A percentile compares a stretch with the other conserved stretches of the same genome.
Evolutionary conservation across 148 eudicot genomes (phyloP).

Genomic region (Spergularia bocconei): DNA sequence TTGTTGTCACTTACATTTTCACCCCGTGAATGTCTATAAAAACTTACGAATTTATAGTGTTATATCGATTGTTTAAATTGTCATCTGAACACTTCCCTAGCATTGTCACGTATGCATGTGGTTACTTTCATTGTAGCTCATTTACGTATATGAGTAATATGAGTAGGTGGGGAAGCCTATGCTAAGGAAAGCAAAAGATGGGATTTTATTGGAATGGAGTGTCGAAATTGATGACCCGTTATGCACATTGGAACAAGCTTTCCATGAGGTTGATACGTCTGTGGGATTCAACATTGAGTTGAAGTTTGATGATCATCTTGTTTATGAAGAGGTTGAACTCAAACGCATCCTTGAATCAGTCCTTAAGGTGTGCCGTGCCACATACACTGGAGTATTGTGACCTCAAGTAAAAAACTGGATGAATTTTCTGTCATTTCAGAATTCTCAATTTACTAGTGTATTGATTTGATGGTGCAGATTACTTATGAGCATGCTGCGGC

Average conservation of each 20-base stretch:
- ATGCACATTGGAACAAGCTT: conserved; percentile 50
- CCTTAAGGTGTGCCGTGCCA: conserved; percentile 21
- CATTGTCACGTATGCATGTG: no score
- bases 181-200: conserved; percentile 40
- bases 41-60: no score
- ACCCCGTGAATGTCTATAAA: no score
- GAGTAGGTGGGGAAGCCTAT: conserved; percentile 44
- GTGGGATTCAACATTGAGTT: conserved; percentile 49
- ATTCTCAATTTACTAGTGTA: neutral
- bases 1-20: no score
- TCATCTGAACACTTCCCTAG: no score
- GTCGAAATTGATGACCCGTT: conserved; percentile 44
- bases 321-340: conserved; percentile 29
- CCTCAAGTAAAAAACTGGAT: neutral
- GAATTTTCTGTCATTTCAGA: neutral
- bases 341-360: conserved; percentile 27
- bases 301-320: conserved; percentile 39
- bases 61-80: no score
- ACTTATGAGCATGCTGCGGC: conserved; percentile 28
- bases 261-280: conserved; percentile 31
- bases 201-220: conserved; percentile 39
- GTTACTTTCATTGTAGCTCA: no score
- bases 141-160: neutral
- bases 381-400: neutral
- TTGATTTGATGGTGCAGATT: conserved; percentile 18